Evolutionary conservation across 192 early-diverging fungal species (phyloP).

Genomic region (Backusella sp.): DNA sequence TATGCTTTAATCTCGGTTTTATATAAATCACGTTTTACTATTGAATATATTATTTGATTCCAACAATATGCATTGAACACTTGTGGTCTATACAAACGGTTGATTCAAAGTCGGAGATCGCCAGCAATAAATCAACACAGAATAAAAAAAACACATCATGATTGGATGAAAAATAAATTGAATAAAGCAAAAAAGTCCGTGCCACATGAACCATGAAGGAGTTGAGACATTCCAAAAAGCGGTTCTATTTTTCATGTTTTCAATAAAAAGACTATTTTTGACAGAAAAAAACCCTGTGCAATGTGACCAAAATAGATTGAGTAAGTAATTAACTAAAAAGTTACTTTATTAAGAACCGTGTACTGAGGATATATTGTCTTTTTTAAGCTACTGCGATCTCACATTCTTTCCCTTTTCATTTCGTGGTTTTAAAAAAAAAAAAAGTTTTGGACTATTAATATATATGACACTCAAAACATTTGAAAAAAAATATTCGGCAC

Average conservation of each 20-base stretch:
- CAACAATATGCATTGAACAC: background rate
- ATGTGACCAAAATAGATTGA: background rate
- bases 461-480: background rate
- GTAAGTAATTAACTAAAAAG: background rate
- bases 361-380: background rate
- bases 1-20: background rate
- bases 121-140: background rate
- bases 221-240: background rate
- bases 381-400: background rate
- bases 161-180: background rate
- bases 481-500: background rate
- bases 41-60: background rate
- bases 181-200: conserved; percentile 6
- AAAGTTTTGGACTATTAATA: background rate
- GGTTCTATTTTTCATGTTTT: background rate
- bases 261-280: background rate
- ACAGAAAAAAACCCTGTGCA: background rate
- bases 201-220: background rate
- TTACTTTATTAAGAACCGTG: conserved; percentile 2
- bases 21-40: background rate
- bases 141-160: background rate
- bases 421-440: background rate
- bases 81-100: background rate
- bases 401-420: background rate
- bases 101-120: background rate